Evolutionary conservation across 176 grass and related monocot species (phyloP).

Genomic region (Urochloa ruziziensis): DNA sequence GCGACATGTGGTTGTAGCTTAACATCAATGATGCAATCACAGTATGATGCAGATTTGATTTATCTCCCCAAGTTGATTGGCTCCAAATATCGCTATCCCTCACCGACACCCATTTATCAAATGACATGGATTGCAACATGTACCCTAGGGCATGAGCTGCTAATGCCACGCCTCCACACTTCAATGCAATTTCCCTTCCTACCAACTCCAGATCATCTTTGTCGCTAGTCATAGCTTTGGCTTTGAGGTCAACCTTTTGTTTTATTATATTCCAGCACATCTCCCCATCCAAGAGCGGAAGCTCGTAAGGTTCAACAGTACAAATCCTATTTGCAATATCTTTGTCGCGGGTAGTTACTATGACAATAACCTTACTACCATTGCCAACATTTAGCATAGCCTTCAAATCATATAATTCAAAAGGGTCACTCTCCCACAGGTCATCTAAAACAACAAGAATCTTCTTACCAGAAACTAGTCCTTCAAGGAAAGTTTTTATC

Average conservation of each 20-base stretch:
- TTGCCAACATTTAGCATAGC: neutral
- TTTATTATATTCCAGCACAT: slow-evolving; percentile 36
- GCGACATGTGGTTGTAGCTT: slow-evolving; percentile 15
- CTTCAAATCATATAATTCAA: neutral
- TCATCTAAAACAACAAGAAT: slow-evolving; percentile 40
- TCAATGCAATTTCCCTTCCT: slow-evolving; percentile 22
- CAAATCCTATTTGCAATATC: neutral
- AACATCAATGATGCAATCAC: slow-evolving; percentile 28
- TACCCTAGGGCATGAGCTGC: slow-evolving; percentile 33
- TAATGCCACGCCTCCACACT: slow-evolving; percentile 31
- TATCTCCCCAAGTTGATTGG: neutral
- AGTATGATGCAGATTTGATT: too few species aligned
- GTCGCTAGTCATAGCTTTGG: neutral
- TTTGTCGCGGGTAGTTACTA: slow-evolving; percentile 25
- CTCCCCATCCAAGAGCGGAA: neutral
- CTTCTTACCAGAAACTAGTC: neutral
- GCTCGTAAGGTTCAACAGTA: neutral
- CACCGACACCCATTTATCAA: neutral
- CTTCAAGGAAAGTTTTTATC: neutral
- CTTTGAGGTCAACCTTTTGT: neutral
- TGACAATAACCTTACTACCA: neutral
- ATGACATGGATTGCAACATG: neutral
- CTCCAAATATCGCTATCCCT: slow-evolving; percentile 1
- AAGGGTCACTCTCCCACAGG: neutral
- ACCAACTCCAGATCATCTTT: neutral